Evolutionary conservation across 2,329 filamentous ascomycete species (phyloP).

Genomic region (Pseudogymnoascus sp.): DNA sequence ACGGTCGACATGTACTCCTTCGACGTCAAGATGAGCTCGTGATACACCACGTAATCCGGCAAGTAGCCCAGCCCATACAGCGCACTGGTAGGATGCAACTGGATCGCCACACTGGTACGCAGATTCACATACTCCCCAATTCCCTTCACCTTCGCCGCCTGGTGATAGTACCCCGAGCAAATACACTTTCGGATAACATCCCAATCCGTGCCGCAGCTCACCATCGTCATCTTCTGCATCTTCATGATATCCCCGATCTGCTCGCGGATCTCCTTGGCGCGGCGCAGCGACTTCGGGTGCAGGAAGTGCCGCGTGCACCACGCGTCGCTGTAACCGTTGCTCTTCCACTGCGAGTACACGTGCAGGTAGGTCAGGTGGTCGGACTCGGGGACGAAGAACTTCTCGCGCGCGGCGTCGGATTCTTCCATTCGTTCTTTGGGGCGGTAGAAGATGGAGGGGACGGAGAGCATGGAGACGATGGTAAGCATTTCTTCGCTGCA

Average conservation of each 20-base stretch:
- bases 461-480: conserved; percentile 95
- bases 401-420: conserved; percentile 88
- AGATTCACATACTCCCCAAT: conserved; percentile 97
- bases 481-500: conserved; percentile 98
- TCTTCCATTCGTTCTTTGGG: conserved; percentile 96
- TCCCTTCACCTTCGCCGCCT: conserved; percentile 91
- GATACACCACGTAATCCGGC: conserved; percentile 95
- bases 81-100: conserved; percentile 87
- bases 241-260: conserved; percentile 92
- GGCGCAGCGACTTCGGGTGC: conserved; percentile 85
- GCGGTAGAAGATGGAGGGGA: conserved; percentile 93
- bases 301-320: conserved; percentile 94
- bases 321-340: conserved; percentile 78
- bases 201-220: conserved; percentile 93
- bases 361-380: conserved; percentile 94
- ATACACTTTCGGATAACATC: conserved; percentile 93
- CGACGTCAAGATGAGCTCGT: conserved; percentile 91
- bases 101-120: conserved; percentile 85
- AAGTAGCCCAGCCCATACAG: conserved; percentile 89
- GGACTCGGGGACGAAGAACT: conserved; percentile 97
- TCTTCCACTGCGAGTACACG: conserved; percentile 91
- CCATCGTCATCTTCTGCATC: conserved; percentile 80
- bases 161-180: conserved; percentile 96
- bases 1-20: conserved; percentile 99
- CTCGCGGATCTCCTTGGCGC: conserved; percentile 88